Base-by-base conservation (phyloP, 2,329 filamentous ascomycete genomes). In the Rhynchosporium agropyri region DNA sequence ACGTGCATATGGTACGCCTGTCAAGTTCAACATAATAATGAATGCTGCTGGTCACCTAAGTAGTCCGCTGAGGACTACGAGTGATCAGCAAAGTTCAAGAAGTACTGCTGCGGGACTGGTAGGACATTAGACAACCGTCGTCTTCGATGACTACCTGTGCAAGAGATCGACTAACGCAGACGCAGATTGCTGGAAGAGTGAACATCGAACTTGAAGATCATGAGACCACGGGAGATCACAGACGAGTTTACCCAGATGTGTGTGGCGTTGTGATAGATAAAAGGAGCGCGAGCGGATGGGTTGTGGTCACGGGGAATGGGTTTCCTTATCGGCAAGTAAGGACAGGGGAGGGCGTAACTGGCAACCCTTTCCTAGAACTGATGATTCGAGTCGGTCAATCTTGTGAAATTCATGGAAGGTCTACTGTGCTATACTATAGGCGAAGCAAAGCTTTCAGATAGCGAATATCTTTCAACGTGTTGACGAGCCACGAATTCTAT, bases 101-200 rank as follows among this genome's bases (percentile, higher is more conserved):
- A 48, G 45, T 48, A 48, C 45, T 48, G n/a, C 45, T 48, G 45
- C 20, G 20, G 45, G 45, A 48, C 45, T 48, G 45, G 45, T 48
- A 48, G 15, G 43, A 46, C 43, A 46, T 46, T 46, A 46, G 43
- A 46, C 7, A 48, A 48, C 45, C 28, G 7, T n/a, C 45, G 7
- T 48, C 8, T 48, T 48, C 45, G 15, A 48, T 48, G 20, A 48
- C 45, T 29, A 48, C 45, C 2, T 12, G 20, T 48, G 20, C 26
- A 48, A 48, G 20, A 48, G 3, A 48, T 48, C 45, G 20, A 29
- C 45, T 48, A 48, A 48, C 45, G 45, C 20, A 48, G n/a, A 48
- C 20, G 45, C 8, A 48, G 45, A 48, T 48, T 48, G 45, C 45
- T 48, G 45, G 45, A 48, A 48, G 45, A 48, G 45, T 48, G 8